Base-by-base conservation (phyloP, 2,329 filamentous ascomycete genomes). In the Xylaria sp. region DNA sequence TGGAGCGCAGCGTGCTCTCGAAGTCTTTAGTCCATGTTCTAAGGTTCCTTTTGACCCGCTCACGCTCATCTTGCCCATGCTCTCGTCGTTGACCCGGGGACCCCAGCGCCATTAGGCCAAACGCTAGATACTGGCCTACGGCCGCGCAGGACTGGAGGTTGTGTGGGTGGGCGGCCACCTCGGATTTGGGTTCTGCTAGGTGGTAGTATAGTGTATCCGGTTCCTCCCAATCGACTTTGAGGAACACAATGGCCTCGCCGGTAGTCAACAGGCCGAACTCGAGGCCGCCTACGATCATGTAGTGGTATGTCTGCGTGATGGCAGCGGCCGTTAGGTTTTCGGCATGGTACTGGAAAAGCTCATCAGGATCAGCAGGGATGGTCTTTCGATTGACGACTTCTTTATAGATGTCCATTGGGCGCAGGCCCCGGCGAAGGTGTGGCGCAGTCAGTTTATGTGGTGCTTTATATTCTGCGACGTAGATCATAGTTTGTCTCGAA, bases 221-320 rank as follows among this genome's bases (percentile, higher is more conserved):
- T 27, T 77, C 44, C 1, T 58, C 13, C 74, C 66, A 77, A 53
- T 76, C 63, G 10, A 82, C 66, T 51, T 75, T 77, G n/a, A 85
- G 76, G 63, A 83, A 84, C 33, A 84, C 78, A 53, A 79, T 79
- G 2, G 78, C 76, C 71, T 84, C 79, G 25, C 80, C 80, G 1
- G 79, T 84, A 17, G 76, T 78, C 42, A 85, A 61, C 29, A 78
- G 75, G 13, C 83, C 78, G 66, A 82, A 83, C 62, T 81, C 77
- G 6, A 84, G 74, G 0, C 84, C 80, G 15, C 73, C 74, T 56
- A 81, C 71, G 11, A 86, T 78, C 79, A 86, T 86, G 72, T 85
- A 85, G 39, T 82, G 78, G 69, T 82, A 86, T 0, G 78, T 80
- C 73, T 86, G 80, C 4, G 81, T 81, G 42, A 86, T 73, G 13